Evolutionary conservation across 352 stramenopile species (phyloP), one percentile per base, ranked within the genome.

Genomic region (Elongisporangium senticosum): DNA sequence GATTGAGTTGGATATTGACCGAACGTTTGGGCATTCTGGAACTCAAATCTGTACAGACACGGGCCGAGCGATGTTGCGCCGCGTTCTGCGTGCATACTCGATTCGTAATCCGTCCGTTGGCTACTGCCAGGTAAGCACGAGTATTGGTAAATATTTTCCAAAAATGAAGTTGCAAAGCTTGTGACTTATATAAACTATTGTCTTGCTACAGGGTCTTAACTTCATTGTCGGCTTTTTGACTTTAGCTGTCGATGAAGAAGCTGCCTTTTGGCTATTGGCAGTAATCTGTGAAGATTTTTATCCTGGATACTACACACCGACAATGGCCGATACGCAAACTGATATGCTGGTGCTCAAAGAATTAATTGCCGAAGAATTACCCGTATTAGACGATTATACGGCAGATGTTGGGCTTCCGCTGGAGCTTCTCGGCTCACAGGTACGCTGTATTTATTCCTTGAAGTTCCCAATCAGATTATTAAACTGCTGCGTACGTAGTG

Each of bases 261-360:
- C 63, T n/a, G 77, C 88, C 1, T 97, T 97, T 55, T 97, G 88
- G 88, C 57, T 94, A 2, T 65, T 97, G 40, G 74, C 71, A n/a
- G 75, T 87, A 10, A 87, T 97, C 26, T 94, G 89, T 20, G 89
- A 97, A 69, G 89, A 97, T 60, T 61, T 96, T 20, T 89, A 89
- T 40, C 88, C 87, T 1, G 87, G 86, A 1, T 96, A 96, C 59
- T 97, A 97, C 64, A 94, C 86, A 2, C 84, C 85, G 47, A 71
- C 79, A 7, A 97, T 97, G 89, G 70, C 77, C n/a, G 89, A 90
- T 23, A 95, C 89, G 15, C 85, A 96, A 59, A 86, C 84, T 4
- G 89, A 97, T 57, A 93, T 96, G 83, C 66, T 85, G n/a, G 87
- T 96, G 24, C 64, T 97, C 4, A 92, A 95, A 53, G 67, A 89